Evolutionary conservation across 345 rosid genomes (phyloP), one percentile per base, ranked within the genome.

Genomic region (Arabis alpina): DNA sequence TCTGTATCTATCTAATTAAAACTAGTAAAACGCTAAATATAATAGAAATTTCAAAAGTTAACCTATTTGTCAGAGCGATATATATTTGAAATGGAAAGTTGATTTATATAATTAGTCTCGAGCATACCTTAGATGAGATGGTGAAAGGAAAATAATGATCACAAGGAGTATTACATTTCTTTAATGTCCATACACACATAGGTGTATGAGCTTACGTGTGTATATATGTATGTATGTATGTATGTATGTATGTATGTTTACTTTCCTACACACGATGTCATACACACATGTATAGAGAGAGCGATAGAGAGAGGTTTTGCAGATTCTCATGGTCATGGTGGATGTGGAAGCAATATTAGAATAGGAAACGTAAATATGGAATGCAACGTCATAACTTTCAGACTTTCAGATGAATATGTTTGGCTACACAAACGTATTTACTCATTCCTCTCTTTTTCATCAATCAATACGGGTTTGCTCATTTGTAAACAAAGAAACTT

Each of bases 251-350:
- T 45, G 48, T 41, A 54, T 59, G 28, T 74, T 67, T 36, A 37
- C 23, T 23, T 2, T 36, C 37, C 32, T 49, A 61, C 49, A 27
- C 15, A 60, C 32, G 30, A 50, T 39, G 52, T 37, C 10, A 66
- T 9, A 39, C 25, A 42, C 36, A 2, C 8, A 13, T 2, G 6
- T 3, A 36, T 10, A 42, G 10, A 61, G 2, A 10, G 54, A 42
- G 32, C 10, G n/a, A 2, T 41, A 28, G 47, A 58, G 37, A 45
- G 64, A 48, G 32, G 14, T 16, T 36, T 44, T 54, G 70, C 54
- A 75, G 65, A 68, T 45, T 54, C 19, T 54, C 64, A 69, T 68
- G 70, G n/a, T 54, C 64, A 69, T 68, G 70, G n/a, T 11, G 54
- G 42, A 61, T 51, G 53, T 24, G 47, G 51, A 54, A 57, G 14